These are phyloP conservation scores for Rhynchosporium graminicola DNA, from an alignment of 2,329 filamentous ascomycete genomes.

Conservation along the genomic window DNA sequence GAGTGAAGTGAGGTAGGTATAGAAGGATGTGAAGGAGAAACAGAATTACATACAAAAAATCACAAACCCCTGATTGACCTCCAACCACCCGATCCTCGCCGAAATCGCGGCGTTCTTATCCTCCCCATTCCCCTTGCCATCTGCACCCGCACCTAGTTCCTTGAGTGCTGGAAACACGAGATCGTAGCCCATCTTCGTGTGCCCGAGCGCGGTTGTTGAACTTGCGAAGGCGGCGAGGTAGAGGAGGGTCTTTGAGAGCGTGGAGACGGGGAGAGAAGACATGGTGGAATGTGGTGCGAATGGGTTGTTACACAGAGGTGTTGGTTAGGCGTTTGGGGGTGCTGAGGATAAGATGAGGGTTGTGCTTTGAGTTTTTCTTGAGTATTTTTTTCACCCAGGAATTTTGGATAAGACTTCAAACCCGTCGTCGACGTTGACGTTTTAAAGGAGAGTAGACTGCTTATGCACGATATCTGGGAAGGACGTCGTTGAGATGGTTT, in stretches of 20 bases:
- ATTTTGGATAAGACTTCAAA: too few relatives aligned
- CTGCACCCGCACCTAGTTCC: conserved; percentile 2
- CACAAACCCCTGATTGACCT: conserved; percentile 23
- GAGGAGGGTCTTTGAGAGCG: conserved; percentile 20
- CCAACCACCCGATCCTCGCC: conserved; percentile 27
- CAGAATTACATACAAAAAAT: conserved; percentile 19
- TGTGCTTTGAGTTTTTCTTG: too few relatives aligned
- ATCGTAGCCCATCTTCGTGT: conserved; percentile 29
- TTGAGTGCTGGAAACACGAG: conserved; percentile 22
- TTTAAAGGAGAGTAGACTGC: too few relatives aligned
- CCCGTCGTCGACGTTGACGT: too few relatives aligned
- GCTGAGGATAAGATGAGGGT: too few relatives aligned
- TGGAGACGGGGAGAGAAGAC: conserved; percentile 1
- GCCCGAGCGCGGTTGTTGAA: conserved; percentile 15
- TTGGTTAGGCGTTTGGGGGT: too few relatives aligned
- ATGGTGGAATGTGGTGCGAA: too few relatives aligned
- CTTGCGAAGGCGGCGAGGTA: conserved; percentile 21
- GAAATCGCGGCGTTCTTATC: conserved; percentile 1
- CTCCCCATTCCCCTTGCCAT: not conserved
- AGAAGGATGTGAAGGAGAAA: not conserved
- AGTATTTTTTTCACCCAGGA: too few relatives aligned
- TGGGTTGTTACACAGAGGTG: too few relatives aligned
- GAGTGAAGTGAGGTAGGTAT: too few relatives aligned
- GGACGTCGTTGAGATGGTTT: too few relatives aligned
- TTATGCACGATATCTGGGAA: too few relatives aligned